Evolutionary conservation across 2,329 filamentous ascomycete species (phyloP), one percentile per base, ranked within the genome.

Genomic region (Spiromastix sp.): DNA sequence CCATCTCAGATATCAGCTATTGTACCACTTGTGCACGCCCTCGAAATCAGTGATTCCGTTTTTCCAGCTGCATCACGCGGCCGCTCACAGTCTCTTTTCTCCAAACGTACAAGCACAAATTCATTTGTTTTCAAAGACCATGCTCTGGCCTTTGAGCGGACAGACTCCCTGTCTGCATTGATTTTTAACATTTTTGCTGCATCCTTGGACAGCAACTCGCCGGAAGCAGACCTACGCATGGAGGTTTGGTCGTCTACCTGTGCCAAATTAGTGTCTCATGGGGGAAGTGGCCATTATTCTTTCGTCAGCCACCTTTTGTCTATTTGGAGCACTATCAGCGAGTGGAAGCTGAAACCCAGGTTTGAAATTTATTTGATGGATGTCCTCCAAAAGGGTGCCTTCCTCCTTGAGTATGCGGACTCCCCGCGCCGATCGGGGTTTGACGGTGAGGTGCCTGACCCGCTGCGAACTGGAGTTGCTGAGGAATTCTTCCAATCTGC

Each of bases 321-420:
- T 57, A 79, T 85, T 38, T 96, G 86, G 83, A 79, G 84, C 34
- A 71, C 77, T 37, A 83, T 87, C 71, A 78, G 84, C 42, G 80
- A 87, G 57, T 96, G 89, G 87, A 82, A 85, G 26, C 85, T 85
- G 38, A 86, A 81, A 50, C 76, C 80, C 46, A 91, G 86, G 44
- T 78, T 98, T 68, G 87, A 95, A 61, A 82, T 85, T 61, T 96
- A 89, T 57, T 73, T 98, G 9, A 91, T 94, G 83, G 84, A 91
- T 55, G 85, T 93, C 41, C 73, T 98, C 20, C 85, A 94, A 60
- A 83, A 93, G 49, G 91, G 91, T 46, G 81, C 86, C 25, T 95
- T 95, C 54, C 68, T 96, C 38, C 69, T 95, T 48, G 86, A 94
- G 52, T 79, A 82, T 52, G 79, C 84, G 50, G 83, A 87, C 57